Base-by-base conservation (phyloP, 2,329 filamentous ascomycete genomes). In the Claviceps digitariae region DNA sequence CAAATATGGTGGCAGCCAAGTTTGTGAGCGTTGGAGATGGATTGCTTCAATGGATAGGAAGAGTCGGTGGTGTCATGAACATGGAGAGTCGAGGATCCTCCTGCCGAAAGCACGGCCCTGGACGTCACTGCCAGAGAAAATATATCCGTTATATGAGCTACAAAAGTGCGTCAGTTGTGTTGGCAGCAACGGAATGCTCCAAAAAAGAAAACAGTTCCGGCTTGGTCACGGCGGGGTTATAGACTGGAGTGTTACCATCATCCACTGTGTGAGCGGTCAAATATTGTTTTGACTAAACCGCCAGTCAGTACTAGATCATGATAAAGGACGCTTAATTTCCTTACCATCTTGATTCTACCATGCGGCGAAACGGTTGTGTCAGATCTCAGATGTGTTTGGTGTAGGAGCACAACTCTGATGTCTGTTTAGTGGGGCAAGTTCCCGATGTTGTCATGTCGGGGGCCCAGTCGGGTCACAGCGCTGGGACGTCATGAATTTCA, bases 1-100 rank as follows among this genome's bases (percentile, higher is more conserved):
- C 82, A 83, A 50, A 97, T 73, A 69, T 98, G 93, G 70, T 98
- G 93, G 64, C 89, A 93, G 59, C 93, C 93, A 36, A 95, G 79
- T 59, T 84, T 84, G 72, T 98, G 93, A 31, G 86, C 90, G 59
- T 80, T 79, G 51, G 83, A 74, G 56, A 98, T 79, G 23, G 84
- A 87, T 67, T 98, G 93, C 13, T 78, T 75, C 57, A 95, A 78
- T 2, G 88, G 83, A 58, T 90, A 90, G 45, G 84, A 78, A 25
- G 86, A 70, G 50, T 84, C 75, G 55, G 75, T 76, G 21, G 86
- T 91, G 59, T 84, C 83, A 72, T 95, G 84, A 52, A 97, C 73
- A 63, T 86, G 86, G 58, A 98, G 79, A 31, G 82, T 82, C 21
- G 90, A 90, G 44, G 86, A 84, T 48, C 93, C 93, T 44, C 90